Evolutionary conservation across 768 basidiomycete genomes (phyloP).

Genomic region (Dacryopinax spathularia): DNA sequence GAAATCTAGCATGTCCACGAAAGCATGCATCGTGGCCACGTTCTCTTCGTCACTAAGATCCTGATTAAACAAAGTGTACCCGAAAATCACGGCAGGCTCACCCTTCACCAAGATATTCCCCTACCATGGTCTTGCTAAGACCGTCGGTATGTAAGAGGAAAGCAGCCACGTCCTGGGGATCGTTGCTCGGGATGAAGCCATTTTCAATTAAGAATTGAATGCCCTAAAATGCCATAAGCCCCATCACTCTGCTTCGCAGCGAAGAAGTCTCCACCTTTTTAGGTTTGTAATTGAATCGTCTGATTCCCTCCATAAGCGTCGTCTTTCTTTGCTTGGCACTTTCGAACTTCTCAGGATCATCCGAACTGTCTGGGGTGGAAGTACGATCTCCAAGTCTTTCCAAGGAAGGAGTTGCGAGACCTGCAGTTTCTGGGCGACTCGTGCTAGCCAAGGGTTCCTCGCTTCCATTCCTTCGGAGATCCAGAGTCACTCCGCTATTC

Average conservation of each 20-base stretch:
- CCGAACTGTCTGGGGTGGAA: slow-evolving; percentile 62
- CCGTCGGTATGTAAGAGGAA: slow-evolving; percentile 86
- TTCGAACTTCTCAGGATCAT: slow-evolving; percentile 87
- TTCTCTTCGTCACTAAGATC: slow-evolving; percentile 65
- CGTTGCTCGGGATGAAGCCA: slow-evolving; percentile 64
- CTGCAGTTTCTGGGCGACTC: neutral
- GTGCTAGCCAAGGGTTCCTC: slow-evolving; percentile 6
- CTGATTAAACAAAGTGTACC: neutral
- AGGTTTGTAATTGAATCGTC: slow-evolving; percentile 98
- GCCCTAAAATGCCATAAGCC: slow-evolving; percentile 38
- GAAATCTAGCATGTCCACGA: slow-evolving; percentile 87
- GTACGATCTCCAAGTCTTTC: slow-evolving; percentile 27
- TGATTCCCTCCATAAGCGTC: slow-evolving; percentile 83
- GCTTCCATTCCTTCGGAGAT: slow-evolving; percentile 14
- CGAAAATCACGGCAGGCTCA: slow-evolving; percentile 28
- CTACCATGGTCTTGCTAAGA: slow-evolving; percentile 87
- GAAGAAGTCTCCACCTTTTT: slow-evolving; percentile 45
- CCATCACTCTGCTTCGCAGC: neutral
- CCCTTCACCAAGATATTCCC: slow-evolving; percentile 97
- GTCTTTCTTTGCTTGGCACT: slow-evolving; percentile 95
- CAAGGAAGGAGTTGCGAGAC: neutral
- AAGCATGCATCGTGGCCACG: slow-evolving; percentile 91
- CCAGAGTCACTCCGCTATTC: neutral
- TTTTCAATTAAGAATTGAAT: slow-evolving; percentile 75
- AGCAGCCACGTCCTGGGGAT: slow-evolving; percentile 62